Evolutionary conservation across 257 asterid genomes (phyloP).

Genomic region (Misopates orontium): DNA sequence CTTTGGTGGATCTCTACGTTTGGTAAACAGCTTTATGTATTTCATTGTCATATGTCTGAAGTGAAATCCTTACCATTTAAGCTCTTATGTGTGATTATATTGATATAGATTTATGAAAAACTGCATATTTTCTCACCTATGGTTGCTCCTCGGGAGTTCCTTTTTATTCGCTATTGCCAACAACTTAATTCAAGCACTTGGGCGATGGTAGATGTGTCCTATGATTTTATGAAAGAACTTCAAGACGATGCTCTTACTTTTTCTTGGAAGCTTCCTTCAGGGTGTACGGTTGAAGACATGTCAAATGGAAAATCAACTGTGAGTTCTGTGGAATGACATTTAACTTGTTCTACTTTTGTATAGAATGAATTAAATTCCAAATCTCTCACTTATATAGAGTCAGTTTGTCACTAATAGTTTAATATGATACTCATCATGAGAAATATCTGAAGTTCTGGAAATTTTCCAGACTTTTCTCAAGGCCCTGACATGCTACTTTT

Average conservation of each 20-base stretch:
- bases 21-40: conserved; percentile 35
- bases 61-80: not conserved
- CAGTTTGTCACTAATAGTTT: not conserved
- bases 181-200: conserved; percentile 57
- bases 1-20: conserved; percentile 45
- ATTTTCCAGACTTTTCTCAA: no score
- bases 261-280: conserved; percentile 71
- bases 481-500: not conserved
- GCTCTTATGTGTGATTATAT: not conserved
- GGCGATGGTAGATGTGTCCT: conserved; percentile 60
- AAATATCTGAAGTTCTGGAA: no score
- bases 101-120: conserved; percentile 59
- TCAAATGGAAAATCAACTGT: conserved; percentile 60
- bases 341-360: not conserved
- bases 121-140: conserved; percentile 67
- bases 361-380: not conserved
- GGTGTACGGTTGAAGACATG: conserved; percentile 61
- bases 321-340: conserved; percentile 13
- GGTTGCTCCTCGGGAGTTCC: conserved; percentile 68
- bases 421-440: not conserved
- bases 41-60: not conserved
- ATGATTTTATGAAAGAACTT: conserved; percentile 41
- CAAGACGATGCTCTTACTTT: conserved; percentile 39
- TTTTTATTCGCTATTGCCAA: conserved; percentile 50
- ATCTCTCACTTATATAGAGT: not conserved